These are phyloP conservation scores for Mycena vulgaris DNA, from an alignment of 768 basidiomycete species.

Conservation along the genomic window DNA sequence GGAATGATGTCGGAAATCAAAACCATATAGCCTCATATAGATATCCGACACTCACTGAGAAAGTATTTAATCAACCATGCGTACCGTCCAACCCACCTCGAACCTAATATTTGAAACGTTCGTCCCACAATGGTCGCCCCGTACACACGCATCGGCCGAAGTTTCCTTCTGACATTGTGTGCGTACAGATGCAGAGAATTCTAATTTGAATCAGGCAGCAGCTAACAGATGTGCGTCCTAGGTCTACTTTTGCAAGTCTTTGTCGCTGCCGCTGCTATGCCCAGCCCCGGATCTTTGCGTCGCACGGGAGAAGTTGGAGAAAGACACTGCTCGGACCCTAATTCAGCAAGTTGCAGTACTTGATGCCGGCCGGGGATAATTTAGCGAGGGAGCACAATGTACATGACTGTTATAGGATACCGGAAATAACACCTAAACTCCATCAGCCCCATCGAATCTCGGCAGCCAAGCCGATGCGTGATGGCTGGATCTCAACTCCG, in stretches of 20 bases:
- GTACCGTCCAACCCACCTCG: slow-evolving; percentile 15
- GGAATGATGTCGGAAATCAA: slow-evolving; percentile 4
- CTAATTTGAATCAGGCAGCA: slow-evolving; percentile 19
- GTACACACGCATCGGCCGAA: slow-evolving; percentile 17
- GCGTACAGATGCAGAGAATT: slow-evolving; percentile 24
- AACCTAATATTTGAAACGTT: slow-evolving; percentile 14
- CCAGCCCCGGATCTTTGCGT: slow-evolving; percentile 12
- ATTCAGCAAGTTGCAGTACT: slow-evolving; percentile 20
- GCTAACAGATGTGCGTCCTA: slow-evolving; percentile 17
- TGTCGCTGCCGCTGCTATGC: slow-evolving; percentile 11
- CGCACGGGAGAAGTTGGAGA: slow-evolving; percentile 13
- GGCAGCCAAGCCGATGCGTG: no score
- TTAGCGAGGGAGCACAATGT: slow-evolving; percentile 15
- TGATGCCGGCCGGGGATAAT: slow-evolving; percentile 17
- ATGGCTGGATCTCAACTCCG: no score
- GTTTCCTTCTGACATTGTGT: slow-evolving; percentile 21
- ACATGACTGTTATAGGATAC: no score
- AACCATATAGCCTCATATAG: slow-evolving; percentile 16
- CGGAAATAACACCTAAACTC: no score
- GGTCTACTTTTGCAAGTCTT: slow-evolving; percentile 26
- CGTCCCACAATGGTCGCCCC: slow-evolving; percentile 20
- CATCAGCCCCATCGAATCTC: no score
- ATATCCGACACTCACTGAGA: slow-evolving; percentile 10
- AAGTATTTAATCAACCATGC: slow-evolving; percentile 22
- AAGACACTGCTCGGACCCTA: slow-evolving; percentile 21